Base-by-base conservation (phyloP, 2,329 filamentous ascomycete species). In the Sporothrix sp. region DNA sequence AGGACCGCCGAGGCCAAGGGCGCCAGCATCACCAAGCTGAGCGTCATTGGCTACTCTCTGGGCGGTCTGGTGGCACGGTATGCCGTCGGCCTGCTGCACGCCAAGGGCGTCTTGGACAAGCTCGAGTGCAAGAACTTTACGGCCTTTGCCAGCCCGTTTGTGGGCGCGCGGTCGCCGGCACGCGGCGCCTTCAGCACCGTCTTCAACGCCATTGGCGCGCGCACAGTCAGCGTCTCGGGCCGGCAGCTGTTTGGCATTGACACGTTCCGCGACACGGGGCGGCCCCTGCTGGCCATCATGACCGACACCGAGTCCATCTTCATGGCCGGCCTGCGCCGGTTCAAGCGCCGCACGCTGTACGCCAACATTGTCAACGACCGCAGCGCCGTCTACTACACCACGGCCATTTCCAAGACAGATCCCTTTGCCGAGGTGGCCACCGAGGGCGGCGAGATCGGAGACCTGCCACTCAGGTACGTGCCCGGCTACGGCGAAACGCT, bases 111-210 rank as follows among this genome's bases (percentile, higher is more conserved):
- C 52, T 81, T 97, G 51, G 83, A 95, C 51, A 75, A 75, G 52
- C 74, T 97, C 23, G 76, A 88, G 62, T 91, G 91, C 57, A 78
- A 91, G 67, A 96, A 95, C 71, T 96, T 97, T 67, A 87, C 85
- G 2, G 95, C 90, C 1, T 96, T 97, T 66, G 91, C 86, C 5
- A 84, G 85, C 28, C 91, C 86, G 21, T 86, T 90, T 66, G 73
- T 90, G 7, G 86, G 86, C n/a, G 84, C 85, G 1, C 74, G 84
- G 45, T 79, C 81, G 1, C 85, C 86, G 1, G 67, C 82, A 38
- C 42, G 76, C 42, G 85, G 85, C 14, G 76, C 76, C 68, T 72
- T 76, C 51, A 82, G 80, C 62, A 78, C 75, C 62, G 69, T 85
- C 52, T 96, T 73, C 81, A 97, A 97, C 62, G 77, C 84, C n/a